Evolutionary conservation across 768 basidiomycete genomes (phyloP).

Genomic region (Russula sp.): DNA sequence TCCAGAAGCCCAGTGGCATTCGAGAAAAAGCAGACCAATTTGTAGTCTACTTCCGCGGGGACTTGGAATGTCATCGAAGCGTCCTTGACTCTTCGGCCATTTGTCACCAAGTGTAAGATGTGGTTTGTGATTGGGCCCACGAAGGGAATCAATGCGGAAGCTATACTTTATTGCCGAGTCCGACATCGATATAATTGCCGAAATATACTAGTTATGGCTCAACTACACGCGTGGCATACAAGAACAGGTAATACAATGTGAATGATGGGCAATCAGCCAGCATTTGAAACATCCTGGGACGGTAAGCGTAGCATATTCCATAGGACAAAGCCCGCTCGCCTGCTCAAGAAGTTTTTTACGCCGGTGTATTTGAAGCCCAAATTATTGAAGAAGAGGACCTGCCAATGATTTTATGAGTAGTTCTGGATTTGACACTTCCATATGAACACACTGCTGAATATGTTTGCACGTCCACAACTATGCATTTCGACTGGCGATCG

Average conservation of each 20-base stretch:
- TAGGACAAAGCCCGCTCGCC: conserved; percentile 1
- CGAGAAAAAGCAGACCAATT: no score
- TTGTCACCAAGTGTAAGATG: no score
- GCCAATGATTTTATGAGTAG: not conserved
- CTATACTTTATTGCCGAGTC: no score
- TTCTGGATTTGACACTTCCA: not conserved
- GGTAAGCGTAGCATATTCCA: conserved; percentile 7
- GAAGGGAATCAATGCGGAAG: no score
- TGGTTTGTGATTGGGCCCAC: no score
- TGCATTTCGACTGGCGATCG: not conserved
- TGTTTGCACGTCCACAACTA: not conserved
- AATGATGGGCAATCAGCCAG: not conserved
- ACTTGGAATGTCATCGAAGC: no score
- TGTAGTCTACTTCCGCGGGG: no score
- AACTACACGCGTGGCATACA: not conserved
- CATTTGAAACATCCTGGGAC: not conserved
- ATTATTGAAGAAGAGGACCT: conserved; percentile 3
- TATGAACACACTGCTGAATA: not conserved
- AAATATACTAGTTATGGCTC: not conserved
- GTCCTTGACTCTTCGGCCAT: no score
- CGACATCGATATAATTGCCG: no score
- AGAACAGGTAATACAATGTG: no score
- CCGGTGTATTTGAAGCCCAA: conserved; percentile 1
- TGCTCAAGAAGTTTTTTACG: conserved; percentile 3
- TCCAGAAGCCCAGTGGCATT: no score